Base-by-base conservation (phyloP, 139 green algal species). In the Pseudopediastrum boryanum region DNA sequence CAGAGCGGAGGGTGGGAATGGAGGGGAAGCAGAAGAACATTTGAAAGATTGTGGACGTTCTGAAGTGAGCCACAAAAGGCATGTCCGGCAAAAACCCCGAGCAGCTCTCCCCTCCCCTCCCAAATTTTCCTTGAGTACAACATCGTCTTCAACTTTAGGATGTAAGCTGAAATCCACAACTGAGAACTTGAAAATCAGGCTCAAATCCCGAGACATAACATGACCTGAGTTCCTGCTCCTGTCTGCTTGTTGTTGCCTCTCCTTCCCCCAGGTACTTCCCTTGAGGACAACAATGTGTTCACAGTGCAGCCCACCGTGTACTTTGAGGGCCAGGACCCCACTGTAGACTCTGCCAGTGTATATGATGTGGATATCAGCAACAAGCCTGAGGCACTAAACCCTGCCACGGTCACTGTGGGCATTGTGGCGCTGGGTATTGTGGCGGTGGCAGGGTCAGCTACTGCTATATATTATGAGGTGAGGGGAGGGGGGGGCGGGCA, bases 241-340 rank as follows among this genome's bases (percentile, higher is more conserved):
- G n/a, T n/a, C 4, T 2, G 16, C 56, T 8, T 65, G 56, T 36
- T n/a, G 1, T n/a, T 43, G 6, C 81, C 70, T 35, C 82, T 75
- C 13, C 83, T 79, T 3, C 90, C 89, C 36, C 88, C 92, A 21
- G 91, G 93, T 74, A 96, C 95, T 27, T 96, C 90, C 7, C 73
- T 95, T 23, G 95, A 98, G 82, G 91, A 92, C 84, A 98, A 98
- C 89, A 98, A 99, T 81, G 93, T 98, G 38, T 98, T 94, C 78
- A 89, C 82, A 0, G 83, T 88, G 72, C 86, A 98, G 85, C 93
- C 93, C 39, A 90, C 80, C 8, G 80, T 94, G n/a, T 98, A 98
- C 87, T 89, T 97, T 50, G 92, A 98, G 82, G 92, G 90, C 68
- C 84, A 83, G 79, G 84, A 89, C 80, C 83, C 86, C 5, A 81